Percentiles rank a stretch among this genome's conserved stretches.
Conservation (phyloP, 768 basidiomycete genomes). For the Boletus reticuloceps region DNA sequence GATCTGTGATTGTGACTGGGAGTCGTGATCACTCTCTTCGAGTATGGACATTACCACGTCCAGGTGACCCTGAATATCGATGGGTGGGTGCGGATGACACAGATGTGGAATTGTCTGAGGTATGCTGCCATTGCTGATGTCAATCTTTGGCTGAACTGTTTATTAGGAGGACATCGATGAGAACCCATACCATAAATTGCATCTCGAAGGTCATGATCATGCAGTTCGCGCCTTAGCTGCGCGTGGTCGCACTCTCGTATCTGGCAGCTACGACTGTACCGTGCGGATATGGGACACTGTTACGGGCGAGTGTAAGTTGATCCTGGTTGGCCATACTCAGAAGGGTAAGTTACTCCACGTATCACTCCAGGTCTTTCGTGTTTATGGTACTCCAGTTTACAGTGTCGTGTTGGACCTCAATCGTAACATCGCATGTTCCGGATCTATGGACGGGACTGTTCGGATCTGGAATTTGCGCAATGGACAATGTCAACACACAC, state of each 20-base stretch:
- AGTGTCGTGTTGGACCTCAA: slow-evolving; percentile 87
- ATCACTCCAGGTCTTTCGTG: neutral
- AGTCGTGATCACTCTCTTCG: slow-evolving; percentile 65
- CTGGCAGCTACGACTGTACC: slow-evolving; percentile 94
- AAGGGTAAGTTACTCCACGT: slow-evolving; percentile 58
- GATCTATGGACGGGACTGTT: slow-evolving; percentile 97
- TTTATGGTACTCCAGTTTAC: slow-evolving; percentile 61
- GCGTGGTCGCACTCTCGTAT: slow-evolving; percentile 84
- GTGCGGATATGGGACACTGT: slow-evolving; percentile 96
- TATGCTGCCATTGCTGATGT: slow-evolving; percentile 17
- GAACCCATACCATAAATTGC: slow-evolving; percentile 88
- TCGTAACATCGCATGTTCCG: slow-evolving; percentile 90
- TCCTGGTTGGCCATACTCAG: slow-evolving; percentile 84
- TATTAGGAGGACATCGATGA: slow-evolving; percentile 60
- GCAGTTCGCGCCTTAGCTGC: slow-evolving; percentile 93
- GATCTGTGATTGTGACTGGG: slow-evolving; percentile 69
- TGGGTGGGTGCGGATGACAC: slow-evolving; percentile 60
- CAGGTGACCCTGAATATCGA: slow-evolving; percentile 74
- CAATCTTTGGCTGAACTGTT: slow-evolving; percentile 4
- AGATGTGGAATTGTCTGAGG: slow-evolving; percentile 57
- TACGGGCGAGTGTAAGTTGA: slow-evolving; percentile 76
- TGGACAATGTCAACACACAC: slow-evolving; percentile 74
- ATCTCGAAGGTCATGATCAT: slow-evolving; percentile 86
- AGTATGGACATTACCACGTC: slow-evolving; percentile 65
- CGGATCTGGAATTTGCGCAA: slow-evolving; percentile 89